phyloP scores from a whole-genome alignment of 768 basidiomycete genomes.

The Fibroporia radiculosa region DNA sequence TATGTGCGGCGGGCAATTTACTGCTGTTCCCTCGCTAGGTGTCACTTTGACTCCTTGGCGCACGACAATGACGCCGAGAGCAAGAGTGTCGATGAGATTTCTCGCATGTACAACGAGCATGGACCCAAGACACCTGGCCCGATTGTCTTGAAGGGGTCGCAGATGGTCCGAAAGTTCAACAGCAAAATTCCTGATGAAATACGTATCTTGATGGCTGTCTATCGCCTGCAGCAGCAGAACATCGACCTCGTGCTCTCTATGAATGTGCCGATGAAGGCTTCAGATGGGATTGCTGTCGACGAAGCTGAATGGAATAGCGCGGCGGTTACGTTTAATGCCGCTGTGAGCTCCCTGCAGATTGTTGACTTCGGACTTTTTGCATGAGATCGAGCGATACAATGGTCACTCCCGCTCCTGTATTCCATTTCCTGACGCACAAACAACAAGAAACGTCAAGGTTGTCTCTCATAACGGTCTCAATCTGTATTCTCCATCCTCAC shows the following conservation, averaged over 20 bases:
- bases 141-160: constrained; percentile 58
- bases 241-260: constrained; percentile 81
- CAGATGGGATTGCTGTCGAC: constrained; percentile 37
- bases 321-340: constrained; percentile 6
- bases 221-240: constrained; percentile 60
- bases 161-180: constrained; percentile 75
- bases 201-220: constrained; percentile 72
- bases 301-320: constrained; percentile 12
- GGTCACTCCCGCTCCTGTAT: too few relatives aligned
- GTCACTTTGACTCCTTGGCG: constrained; percentile 85
- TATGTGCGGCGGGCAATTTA: background rate
- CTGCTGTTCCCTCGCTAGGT: constrained; percentile 41
- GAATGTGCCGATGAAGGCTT: constrained; percentile 60
- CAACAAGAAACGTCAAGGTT: too few relatives aligned
- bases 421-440: too few relatives aligned
- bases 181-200: constrained; percentile 53
- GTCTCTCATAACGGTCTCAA: too few relatives aligned
- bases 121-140: constrained; percentile 42
- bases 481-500: too few relatives aligned
- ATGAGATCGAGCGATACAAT: too few relatives aligned
- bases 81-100: constrained; percentile 35
- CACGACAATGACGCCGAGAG: constrained; percentile 78
- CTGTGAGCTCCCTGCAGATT: constrained; percentile 15
- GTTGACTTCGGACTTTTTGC: constrained; percentile 16
- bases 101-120: constrained; percentile 33